These are phyloP conservation scores for Pestalotiopsis sp. DNA, from an alignment of 2,329 filamentous ascomycete genomes.

Conservation along the genomic window DNA sequence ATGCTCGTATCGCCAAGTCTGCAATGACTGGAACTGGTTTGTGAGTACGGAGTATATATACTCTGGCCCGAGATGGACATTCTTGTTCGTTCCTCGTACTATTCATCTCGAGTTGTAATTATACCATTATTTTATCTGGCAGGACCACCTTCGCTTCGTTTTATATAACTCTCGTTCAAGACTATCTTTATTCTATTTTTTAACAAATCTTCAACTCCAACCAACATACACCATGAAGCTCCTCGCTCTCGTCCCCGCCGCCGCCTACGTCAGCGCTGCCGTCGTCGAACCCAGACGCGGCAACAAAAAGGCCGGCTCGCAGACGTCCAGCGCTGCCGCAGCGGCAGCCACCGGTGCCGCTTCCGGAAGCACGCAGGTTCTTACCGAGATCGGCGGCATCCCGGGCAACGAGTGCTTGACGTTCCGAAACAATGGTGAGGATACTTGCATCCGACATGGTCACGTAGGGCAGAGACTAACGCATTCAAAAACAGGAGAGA, in stretches of 20 bases:
- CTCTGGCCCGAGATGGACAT: not conserved
- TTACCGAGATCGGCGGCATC: constrained; percentile 39
- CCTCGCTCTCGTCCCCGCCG: not conserved
- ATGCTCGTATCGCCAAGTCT: not conserved
- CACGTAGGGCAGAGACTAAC: not conserved
- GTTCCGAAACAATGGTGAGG: constrained; percentile 42
- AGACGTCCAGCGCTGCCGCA: not conserved
- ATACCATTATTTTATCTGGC: not conserved
- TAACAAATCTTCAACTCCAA: not conserved
- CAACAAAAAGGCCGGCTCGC: not conserved
- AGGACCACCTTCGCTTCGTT: constrained; percentile 4
- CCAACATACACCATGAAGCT: constrained; percentile 2
- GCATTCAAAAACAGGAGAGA: constrained; percentile 32
- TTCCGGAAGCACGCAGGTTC: constrained; percentile 24
- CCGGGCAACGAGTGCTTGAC: constrained; percentile 40
- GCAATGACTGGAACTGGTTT: not conserved
- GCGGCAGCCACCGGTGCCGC: not conserved
- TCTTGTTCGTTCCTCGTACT: no score
- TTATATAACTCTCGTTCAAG: not conserved
- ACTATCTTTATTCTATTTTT: no score
- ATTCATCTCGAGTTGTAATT: not conserved
- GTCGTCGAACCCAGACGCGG: not conserved
- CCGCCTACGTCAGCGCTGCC: constrained; percentile 1
- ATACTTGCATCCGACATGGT: not conserved
- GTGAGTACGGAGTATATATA: not conserved